A percentile compares a stretch with the other conserved stretches of the same genome.
These are phyloP conservation scores for Coniferiporia weirii DNA, from an alignment of 1,284 basidiomycete genomes.

Conservation along the genomic window DNA sequence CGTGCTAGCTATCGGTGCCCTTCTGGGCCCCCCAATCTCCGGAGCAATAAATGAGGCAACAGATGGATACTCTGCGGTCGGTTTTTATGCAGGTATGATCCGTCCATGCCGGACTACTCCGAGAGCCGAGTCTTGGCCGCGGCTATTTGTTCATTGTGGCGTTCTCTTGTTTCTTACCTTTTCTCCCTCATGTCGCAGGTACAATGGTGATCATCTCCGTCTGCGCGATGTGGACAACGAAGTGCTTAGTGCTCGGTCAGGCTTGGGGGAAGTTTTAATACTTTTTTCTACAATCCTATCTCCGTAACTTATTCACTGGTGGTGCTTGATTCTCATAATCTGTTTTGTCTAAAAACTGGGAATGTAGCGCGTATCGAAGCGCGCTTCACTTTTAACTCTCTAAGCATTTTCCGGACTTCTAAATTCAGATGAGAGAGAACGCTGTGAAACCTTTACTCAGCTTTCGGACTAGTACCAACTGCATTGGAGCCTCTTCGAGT, in stretches of 20 bases:
- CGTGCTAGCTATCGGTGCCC: constrained; percentile 25
- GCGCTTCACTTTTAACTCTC: too few relatives aligned
- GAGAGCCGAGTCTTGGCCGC: background rate
- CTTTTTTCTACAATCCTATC: too few relatives aligned
- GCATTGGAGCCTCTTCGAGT: too few relatives aligned
- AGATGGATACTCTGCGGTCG: constrained; percentile 24
- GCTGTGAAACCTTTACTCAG: too few relatives aligned
- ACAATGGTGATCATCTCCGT: constrained; percentile 23
- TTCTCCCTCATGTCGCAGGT: background rate
- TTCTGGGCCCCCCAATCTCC: constrained; percentile 30
- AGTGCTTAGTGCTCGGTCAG: constrained; percentile 29
- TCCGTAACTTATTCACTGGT: too few relatives aligned
- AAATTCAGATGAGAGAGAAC: too few relatives aligned
- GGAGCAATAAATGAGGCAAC: constrained; percentile 27
- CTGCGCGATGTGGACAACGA: constrained; percentile 30
- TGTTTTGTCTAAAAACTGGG: too few relatives aligned
- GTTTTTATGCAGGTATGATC: constrained; percentile 27
- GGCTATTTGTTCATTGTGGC: background rate
- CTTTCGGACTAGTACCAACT: too few relatives aligned
- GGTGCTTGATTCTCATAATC: too few relatives aligned
- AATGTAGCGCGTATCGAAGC: too few relatives aligned
- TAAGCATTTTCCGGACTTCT: too few relatives aligned
- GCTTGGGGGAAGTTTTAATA: constrained; percentile 34
- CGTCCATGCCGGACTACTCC: background rate
- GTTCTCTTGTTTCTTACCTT: too few relatives aligned